A percentile compares a stretch with the other conserved stretches of the same genome.
Evolutionary conservation across 345 rosid genomes (phyloP).

Genomic region (Corymbia maculata): DNA sequence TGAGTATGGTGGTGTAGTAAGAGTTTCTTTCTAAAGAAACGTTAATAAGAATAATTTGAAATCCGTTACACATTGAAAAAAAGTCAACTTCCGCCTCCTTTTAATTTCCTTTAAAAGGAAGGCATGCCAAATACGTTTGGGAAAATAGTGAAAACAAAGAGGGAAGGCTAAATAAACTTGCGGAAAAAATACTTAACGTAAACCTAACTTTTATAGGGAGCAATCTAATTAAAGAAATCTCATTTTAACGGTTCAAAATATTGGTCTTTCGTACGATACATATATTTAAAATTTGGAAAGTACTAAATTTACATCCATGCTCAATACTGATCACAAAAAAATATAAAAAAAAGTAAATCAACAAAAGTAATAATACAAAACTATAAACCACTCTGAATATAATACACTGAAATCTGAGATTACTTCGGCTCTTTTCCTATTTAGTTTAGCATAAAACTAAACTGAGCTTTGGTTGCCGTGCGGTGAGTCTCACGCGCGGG

Average conservation of each 20-base stretch:
- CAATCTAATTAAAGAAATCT: neutral
- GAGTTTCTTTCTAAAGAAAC: too few relatives aligned
- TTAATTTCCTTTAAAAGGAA: too few relatives aligned
- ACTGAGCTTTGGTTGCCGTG: neutral
- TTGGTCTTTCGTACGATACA: too few relatives aligned
- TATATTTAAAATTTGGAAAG: neutral
- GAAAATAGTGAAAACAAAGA: accelerated
- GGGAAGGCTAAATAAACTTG: accelerated
- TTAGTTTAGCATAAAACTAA: neutral
- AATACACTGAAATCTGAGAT: neutral
- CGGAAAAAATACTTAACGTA: neutral
- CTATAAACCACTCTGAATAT: neutral
- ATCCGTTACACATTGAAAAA: too few relatives aligned
- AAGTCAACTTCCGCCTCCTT: too few relatives aligned
- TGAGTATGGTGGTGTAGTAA: too few relatives aligned
- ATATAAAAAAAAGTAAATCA: neutral
- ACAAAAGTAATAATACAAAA: neutral
- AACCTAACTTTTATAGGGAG: neutral
- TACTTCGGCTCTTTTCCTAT: neutral
- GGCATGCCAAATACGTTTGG: accelerated
- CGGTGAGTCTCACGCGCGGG: neutral
- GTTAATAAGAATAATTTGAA: accelerated
- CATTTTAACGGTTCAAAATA: neutral
- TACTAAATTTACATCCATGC: neutral
- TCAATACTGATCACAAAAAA: neutral